phyloP scores from a whole-genome alignment of 768 basidiomycete species.

The Mycena kentingensis region DNA sequence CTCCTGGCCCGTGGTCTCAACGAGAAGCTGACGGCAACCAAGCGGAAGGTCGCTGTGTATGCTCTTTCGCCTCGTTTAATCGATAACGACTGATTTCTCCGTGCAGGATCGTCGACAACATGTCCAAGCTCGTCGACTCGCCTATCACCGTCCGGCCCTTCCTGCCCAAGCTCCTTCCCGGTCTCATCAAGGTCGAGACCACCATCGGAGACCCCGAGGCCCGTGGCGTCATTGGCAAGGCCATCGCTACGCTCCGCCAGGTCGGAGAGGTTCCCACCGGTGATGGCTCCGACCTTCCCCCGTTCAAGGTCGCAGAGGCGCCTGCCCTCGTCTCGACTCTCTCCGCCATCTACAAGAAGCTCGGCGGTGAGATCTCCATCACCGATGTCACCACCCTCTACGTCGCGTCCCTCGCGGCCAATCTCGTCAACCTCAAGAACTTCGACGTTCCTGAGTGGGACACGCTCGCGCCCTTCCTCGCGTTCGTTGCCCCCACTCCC shows the following conservation, averaged over 20 bases:
- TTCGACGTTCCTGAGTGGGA: slow-evolving; percentile 92
- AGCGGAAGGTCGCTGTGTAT: slow-evolving; percentile 96
- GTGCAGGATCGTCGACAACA: slow-evolving; percentile 91
- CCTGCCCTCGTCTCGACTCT: slow-evolving; percentile 67
- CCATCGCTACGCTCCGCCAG: slow-evolving; percentile 94
- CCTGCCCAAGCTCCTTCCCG: slow-evolving; percentile 93
- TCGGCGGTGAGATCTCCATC: slow-evolving; percentile 58
- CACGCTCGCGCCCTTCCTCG: slow-evolving; percentile 72
- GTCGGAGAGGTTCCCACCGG: slow-evolving; percentile 88
- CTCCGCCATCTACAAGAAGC: slow-evolving; percentile 83
- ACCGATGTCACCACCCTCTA: slow-evolving; percentile 67
- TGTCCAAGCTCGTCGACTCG: slow-evolving; percentile 97
- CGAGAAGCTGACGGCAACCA: slow-evolving; percentile 94
- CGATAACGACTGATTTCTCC: too few relatives aligned
- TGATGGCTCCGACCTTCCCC: slow-evolving; percentile 91
- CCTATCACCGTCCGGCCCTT: slow-evolving; percentile 94
- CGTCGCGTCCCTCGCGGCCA: slow-evolving; percentile 77
- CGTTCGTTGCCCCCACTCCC: slow-evolving; percentile 62
- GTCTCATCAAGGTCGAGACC: slow-evolving; percentile 92
- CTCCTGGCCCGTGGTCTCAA: slow-evolving; percentile 89
- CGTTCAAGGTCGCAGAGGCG: slow-evolving; percentile 76
- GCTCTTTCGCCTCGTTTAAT: too few relatives aligned
- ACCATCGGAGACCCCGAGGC: slow-evolving; percentile 98
- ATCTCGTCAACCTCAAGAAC: slow-evolving; percentile 87
- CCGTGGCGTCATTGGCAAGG: slow-evolving; percentile 86